These are phyloP conservation scores for Cladobotryum mycophilum DNA, from an alignment of 2,329 filamentous ascomycete genomes.

Conservation along the genomic window DNA sequence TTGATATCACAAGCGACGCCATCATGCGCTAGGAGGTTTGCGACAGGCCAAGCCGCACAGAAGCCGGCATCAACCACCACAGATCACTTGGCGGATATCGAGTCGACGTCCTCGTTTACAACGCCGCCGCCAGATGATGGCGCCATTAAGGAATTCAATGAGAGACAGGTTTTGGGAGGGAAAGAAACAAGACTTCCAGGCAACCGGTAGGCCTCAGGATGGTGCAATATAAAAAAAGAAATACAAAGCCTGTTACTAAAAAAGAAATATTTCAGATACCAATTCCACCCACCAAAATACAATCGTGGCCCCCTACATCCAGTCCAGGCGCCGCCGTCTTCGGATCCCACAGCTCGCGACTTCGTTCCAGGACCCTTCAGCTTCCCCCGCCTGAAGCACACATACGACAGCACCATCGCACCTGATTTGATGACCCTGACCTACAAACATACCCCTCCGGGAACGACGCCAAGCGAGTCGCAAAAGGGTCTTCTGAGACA, in stretches of 20 bases:
- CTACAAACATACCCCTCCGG: conserved; percentile 81
- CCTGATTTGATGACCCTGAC: conserved; percentile 82
- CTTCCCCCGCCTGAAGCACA: conserved; percentile 79
- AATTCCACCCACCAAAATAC: conserved; percentile 91
- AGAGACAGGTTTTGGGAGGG: conserved; percentile 28
- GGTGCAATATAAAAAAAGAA: neutral
- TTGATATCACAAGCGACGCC: conserved; percentile 19
- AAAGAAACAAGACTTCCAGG: conserved; percentile 38
- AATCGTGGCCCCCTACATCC: conserved; percentile 90
- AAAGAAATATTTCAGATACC: conserved; percentile 60
- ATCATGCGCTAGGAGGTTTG: conserved; percentile 33
- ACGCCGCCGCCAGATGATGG: conserved; percentile 35
- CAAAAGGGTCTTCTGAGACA: conserved; percentile 61
- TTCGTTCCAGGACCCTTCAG: conserved; percentile 91
- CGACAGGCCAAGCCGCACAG: conserved; percentile 37
- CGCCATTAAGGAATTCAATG: conserved; percentile 35
- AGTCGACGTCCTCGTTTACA: conserved; percentile 43
- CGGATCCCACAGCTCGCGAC: conserved; percentile 79
- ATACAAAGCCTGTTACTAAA: conserved; percentile 17
- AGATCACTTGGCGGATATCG: conserved; percentile 41
- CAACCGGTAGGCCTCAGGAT: conserved; percentile 31
- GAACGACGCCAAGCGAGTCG: conserved; percentile 48
- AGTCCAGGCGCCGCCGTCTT: conserved; percentile 78
- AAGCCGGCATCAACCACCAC: conserved; percentile 20
- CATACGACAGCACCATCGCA: conserved; percentile 79